Conservation (phyloP, 352 stramenopile genomes). For the Pythium insidiosum region DNA sequence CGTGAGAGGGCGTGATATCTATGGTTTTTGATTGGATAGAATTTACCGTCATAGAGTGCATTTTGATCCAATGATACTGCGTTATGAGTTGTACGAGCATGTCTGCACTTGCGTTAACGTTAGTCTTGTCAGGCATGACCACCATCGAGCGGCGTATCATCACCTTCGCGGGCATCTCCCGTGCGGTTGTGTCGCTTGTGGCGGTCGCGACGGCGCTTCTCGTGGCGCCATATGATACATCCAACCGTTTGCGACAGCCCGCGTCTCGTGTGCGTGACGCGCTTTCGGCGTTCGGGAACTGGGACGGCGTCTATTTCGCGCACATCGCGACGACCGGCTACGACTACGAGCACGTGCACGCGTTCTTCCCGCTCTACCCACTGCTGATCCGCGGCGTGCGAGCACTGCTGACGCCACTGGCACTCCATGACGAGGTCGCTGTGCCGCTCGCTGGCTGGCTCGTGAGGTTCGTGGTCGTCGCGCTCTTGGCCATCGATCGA, state of each 20-base stretch:
- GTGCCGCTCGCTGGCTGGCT: slow-evolving; percentile 41
- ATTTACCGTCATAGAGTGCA: slow-evolving; percentile 9
- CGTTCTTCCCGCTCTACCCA: slow-evolving; percentile 80
- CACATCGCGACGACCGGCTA: slow-evolving; percentile 72
- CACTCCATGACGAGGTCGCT: slow-evolving; percentile 12
- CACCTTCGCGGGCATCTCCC: slow-evolving; percentile 35
- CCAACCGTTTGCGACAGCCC: slow-evolving; percentile 20
- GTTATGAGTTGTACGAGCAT: not conserved
- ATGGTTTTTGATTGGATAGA: not conserved
- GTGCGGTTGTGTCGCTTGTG: slow-evolving; percentile 36
- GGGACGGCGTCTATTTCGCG: slow-evolving; percentile 81
- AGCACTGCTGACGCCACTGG: slow-evolving; percentile 16
- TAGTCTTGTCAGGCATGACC: too few relatives aligned
- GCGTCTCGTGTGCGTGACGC: slow-evolving; percentile 3
- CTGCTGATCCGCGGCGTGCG: slow-evolving; percentile 40
- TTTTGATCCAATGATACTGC: too few relatives aligned
- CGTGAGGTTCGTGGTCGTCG: slow-evolving; percentile 28
- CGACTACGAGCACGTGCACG: slow-evolving; percentile 79
- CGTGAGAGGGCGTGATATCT: slow-evolving; percentile 2
- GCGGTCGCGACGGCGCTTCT: slow-evolving; percentile 31
- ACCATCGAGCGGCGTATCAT: slow-evolving; percentile 27
- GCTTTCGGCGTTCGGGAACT: slow-evolving; percentile 55
- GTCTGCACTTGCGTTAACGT: too few relatives aligned
- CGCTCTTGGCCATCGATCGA: too few relatives aligned
- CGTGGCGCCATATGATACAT: slow-evolving; percentile 67